phyloP scores from a whole-genome alignment of 2,329 filamentous ascomycete genomes.

The Coniochaeta sp. region DNA sequence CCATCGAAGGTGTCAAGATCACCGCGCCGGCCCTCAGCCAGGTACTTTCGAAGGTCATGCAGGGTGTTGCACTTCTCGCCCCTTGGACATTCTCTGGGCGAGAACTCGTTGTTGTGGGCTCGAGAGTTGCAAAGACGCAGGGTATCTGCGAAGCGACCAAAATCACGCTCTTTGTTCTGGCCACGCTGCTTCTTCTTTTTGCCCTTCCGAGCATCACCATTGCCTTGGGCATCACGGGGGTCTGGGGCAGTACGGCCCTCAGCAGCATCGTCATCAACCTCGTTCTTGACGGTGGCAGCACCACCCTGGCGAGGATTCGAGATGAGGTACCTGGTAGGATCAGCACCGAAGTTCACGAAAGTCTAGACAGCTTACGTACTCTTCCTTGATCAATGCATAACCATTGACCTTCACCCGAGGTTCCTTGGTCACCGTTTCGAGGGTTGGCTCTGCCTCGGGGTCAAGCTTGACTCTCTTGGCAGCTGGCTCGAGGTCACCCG shows the following conservation, averaged over 20 bases:
- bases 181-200: constrained; percentile 53
- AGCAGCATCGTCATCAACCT: constrained; percentile 40
- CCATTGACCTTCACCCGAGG: constrained; percentile 37
- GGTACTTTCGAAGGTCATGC: constrained; percentile 80
- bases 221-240: constrained; percentile 12
- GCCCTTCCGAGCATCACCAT: constrained; percentile 21
- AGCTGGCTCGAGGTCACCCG: constrained; percentile 15
- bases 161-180: constrained; percentile 78
- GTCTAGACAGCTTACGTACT: constrained; percentile 42
- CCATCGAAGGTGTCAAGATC: constrained; percentile 72
- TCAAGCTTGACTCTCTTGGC: constrained; percentile 55
- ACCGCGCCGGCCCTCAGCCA: constrained; percentile 71
- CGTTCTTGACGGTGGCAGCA: constrained; percentile 12
- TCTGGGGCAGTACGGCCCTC: constrained; percentile 30
- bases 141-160: constrained; percentile 72
- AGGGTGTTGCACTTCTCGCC: constrained; percentile 74
- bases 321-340: constrained; percentile 32
- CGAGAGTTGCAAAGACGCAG: constrained; percentile 72
- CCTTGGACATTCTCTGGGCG: constrained; percentile 67
- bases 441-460: constrained; percentile 5
- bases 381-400: constrained; percentile 64
- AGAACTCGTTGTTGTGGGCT: constrained; percentile 69
- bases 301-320: constrained; percentile 20
- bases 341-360: constrained; percentile 1
- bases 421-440: constrained; percentile 6